Evolutionary conservation across 169 alveolate species (phyloP), one percentile per base, ranked within the genome.

Genomic region (Eimeria necatrix): DNA sequence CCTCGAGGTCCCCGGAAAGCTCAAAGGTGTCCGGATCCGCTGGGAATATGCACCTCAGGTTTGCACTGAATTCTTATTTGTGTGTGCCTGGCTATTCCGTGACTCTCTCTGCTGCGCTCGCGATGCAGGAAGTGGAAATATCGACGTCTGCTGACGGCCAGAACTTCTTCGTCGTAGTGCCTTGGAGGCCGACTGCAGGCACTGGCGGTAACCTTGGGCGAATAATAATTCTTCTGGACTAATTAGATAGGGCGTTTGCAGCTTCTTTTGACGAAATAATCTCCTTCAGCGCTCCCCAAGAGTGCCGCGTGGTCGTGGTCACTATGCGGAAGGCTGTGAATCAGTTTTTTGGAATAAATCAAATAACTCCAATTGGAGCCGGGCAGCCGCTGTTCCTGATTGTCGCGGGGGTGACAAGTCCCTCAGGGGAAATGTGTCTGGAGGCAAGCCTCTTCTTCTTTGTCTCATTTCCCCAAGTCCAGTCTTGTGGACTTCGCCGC

Each of bases 31-130:
- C 74, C 95, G 96, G 73, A 88, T 97, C 24, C 95, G 96, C 53
- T 97, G 98, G 98, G 97, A 95, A 86, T 97, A 97, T 64, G 97
- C 98, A 4, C 98, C 98, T 22, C 97, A 96, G 96, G 97, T 97
- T 49, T 93, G 52, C 5, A 80, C 14, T 8, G 53, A 32, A 32
- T 32, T 24, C 24, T 26, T 71, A 10, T 4, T 20, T 12, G 10
- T 12, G 22, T 71, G 4, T 71, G 26, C 24, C 26, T 0, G 53
- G 14, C n/a, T 61, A 32, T 22, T 24, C 41, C 24, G 26, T 71
- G 26, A n/a, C 53, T 70, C 20, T 26, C 18, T 6, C 26, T 1
- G 24, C 20, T 9, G 12, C 22, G 52, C 6, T 24, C n/a, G 48
- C 53, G 22, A 53, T 32, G 41, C 94, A 97, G 98, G 98, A 96